phyloP scores from a whole-genome alignment of 768 basidiomycete species.

The Xerocomellus dryophilus region DNA sequence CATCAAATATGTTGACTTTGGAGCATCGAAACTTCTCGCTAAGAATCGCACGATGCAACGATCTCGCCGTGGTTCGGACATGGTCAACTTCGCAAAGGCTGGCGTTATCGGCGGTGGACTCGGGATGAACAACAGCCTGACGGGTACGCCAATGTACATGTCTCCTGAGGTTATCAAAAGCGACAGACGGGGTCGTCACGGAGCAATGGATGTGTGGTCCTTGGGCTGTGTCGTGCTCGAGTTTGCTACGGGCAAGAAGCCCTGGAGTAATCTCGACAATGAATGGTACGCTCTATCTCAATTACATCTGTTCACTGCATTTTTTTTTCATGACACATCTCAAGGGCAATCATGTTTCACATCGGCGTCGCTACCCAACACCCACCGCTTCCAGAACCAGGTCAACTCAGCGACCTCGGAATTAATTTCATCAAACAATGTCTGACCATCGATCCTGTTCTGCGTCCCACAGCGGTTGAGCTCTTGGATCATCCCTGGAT shows the following conservation, averaged over 20 bases:
- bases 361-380: constrained; percentile 96
- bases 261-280: constrained; percentile 98
- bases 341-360: constrained; percentile 99
- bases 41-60: constrained; percentile 81
- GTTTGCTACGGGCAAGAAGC: constrained; percentile 93
- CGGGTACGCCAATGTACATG: constrained; percentile 99
- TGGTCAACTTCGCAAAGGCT: constrained; percentile 31
- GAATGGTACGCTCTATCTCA: constrained; percentile 69
- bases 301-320: neutral
- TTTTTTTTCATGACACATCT: constrained; percentile 2
- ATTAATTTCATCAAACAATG: constrained; percentile 94
- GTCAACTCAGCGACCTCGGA: constrained; percentile 83
- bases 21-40: constrained; percentile 93
- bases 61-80: constrained; percentile 56
- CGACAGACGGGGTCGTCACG: constrained; percentile 80
- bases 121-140: constrained; percentile 79
- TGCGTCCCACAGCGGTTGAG: constrained; percentile 80
- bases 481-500: constrained; percentile 91
- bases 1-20: constrained; percentile 97
- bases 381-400: constrained; percentile 89
- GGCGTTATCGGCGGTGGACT: constrained; percentile 38
- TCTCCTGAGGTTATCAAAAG: constrained; percentile 98
- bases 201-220: constrained; percentile 99
- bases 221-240: constrained; percentile 97
- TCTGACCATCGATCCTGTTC: constrained; percentile 79